Conservation (phyloP, 208 protist genomes). For the Wallacemonas collosoma region DNA sequence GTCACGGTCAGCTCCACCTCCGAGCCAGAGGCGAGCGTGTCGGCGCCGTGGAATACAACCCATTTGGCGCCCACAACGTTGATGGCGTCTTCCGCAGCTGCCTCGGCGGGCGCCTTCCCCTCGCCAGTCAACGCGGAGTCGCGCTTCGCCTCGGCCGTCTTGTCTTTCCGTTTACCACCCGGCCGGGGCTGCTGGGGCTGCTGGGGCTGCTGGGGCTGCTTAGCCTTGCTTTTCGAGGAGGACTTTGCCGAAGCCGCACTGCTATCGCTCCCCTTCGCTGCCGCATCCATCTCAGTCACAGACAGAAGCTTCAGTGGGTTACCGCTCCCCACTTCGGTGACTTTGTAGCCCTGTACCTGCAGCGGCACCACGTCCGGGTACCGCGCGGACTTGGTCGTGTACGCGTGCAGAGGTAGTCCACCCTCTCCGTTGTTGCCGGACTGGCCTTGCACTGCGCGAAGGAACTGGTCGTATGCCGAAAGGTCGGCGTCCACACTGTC, state of each 20-base stretch:
- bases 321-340: conserved; percentile 24
- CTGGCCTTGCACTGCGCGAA: conserved; percentile 10
- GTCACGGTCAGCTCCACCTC: conserved; percentile 52
- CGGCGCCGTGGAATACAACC: conserved; percentile 49
- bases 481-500: not conserved
- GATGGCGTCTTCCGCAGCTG: not conserved
- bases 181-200: not conserved
- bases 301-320: conserved; percentile 40
- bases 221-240: not conserved
- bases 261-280: not conserved
- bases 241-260: not conserved
- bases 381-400: conserved; percentile 21
- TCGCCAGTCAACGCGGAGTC: not conserved
- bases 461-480: conserved; percentile 26
- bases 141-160: not conserved
- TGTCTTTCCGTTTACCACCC: not conserved
- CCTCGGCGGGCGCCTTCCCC: conserved; percentile 8
- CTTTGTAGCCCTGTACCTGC: conserved; percentile 39
- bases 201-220: not conserved
- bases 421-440: conserved; percentile 17
- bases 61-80: conserved; percentile 46
- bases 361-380: conserved; percentile 39
- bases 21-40: conserved; percentile 28
- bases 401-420: conserved; percentile 59
- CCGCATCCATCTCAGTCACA: conserved; percentile 39